A percentile compares a stretch with the other conserved stretches of the same genome.
These are phyloP conservation scores for Candida stauntonica DNA, from an alignment of 805 yeast species.

Conservation along the genomic window DNA sequence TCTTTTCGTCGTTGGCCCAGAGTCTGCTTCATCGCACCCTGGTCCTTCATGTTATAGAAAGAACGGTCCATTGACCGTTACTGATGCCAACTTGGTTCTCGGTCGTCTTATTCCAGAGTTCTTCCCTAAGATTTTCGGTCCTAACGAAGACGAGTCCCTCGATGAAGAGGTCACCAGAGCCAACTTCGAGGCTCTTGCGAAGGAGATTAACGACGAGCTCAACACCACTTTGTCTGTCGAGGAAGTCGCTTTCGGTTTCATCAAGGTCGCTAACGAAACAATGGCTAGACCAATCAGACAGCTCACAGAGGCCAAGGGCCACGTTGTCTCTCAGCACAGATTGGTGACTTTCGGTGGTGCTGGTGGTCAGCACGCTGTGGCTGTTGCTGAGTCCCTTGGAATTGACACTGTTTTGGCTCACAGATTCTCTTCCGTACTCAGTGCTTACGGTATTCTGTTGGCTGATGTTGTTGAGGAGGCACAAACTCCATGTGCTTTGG, in stretches of 20 bases:
- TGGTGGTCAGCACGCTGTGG: constrained; percentile 86
- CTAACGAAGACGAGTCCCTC: constrained; percentile 36
- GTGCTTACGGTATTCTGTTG: constrained; percentile 84
- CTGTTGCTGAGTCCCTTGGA: constrained; percentile 69
- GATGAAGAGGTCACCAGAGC: constrained; percentile 33
- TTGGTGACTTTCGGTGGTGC: constrained; percentile 90
- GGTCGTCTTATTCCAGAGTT: constrained; percentile 39
- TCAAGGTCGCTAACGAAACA: constrained; percentile 78
- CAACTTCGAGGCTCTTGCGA: constrained; percentile 52
- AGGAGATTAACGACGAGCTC: constrained; percentile 46
- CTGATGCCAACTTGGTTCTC: constrained; percentile 42
- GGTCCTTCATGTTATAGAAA: constrained; percentile 47
- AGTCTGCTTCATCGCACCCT: constrained; percentile 44
- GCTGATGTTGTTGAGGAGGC: constrained; percentile 81
- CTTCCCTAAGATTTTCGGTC: constrained; percentile 45
- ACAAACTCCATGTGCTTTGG: constrained; percentile 65
- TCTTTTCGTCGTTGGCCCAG: constrained; percentile 42
- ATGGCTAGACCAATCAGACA: constrained; percentile 91
- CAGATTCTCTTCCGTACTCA: constrained; percentile 74
- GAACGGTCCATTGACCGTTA: constrained; percentile 44
- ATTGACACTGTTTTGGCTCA: constrained; percentile 68
- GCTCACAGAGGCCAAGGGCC: constrained; percentile 81
- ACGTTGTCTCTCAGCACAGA: constrained; percentile 57
- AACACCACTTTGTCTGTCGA: constrained; percentile 44
- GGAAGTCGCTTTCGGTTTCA: constrained; percentile 75